Evolutionary conservation across 2,329 filamentous ascomycete species (phyloP).

Genomic region (Phialemonium atrogriseum): DNA sequence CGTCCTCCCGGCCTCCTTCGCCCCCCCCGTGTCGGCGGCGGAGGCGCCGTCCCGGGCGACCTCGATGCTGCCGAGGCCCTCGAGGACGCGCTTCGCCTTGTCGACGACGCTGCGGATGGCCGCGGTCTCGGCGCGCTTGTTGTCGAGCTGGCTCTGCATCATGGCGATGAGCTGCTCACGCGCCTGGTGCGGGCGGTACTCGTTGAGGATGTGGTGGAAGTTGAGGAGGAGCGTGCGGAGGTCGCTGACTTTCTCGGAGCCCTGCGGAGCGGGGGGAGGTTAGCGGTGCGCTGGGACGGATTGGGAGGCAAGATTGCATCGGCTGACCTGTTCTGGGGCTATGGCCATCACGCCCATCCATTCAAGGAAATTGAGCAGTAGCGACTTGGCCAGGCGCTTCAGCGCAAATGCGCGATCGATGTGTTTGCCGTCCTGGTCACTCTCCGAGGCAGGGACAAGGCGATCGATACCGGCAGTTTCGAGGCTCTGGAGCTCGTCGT

Average conservation of each 20-base stretch:
- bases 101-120: conserved; percentile 58
- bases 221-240: conserved; percentile 80
- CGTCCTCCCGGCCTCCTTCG: background rate
- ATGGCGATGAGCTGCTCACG: conserved; percentile 77
- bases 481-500: conserved; percentile 57
- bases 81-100: conserved; percentile 65
- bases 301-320: conserved; percentile 2
- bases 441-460: conserved; percentile 35
- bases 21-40: conserved; percentile 11
- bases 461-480: conserved; percentile 64
- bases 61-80: conserved; percentile 52
- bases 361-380: conserved; percentile 84
- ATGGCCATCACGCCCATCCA: conserved; percentile 63
- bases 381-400: conserved; percentile 71
- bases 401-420: conserved; percentile 60
- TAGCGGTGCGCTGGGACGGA: conserved; percentile 6
- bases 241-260: conserved; percentile 65
- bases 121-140: conserved; percentile 63
- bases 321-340: conserved; percentile 48
- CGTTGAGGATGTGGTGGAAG: conserved; percentile 86
- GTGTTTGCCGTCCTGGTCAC: conserved; percentile 43
- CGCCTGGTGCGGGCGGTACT: conserved; percentile 89
- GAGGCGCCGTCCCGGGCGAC: conserved; percentile 15
- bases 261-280: conserved; percentile 29
- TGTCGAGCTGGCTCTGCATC: conserved; percentile 78